A percentile compares a stretch with the other conserved stretches of the same genome.
These are phyloP conservation scores for Syncephalastrum sp. DNA, from an alignment of 371 early-diverging fungal genomes.

Conservation along the genomic window DNA sequence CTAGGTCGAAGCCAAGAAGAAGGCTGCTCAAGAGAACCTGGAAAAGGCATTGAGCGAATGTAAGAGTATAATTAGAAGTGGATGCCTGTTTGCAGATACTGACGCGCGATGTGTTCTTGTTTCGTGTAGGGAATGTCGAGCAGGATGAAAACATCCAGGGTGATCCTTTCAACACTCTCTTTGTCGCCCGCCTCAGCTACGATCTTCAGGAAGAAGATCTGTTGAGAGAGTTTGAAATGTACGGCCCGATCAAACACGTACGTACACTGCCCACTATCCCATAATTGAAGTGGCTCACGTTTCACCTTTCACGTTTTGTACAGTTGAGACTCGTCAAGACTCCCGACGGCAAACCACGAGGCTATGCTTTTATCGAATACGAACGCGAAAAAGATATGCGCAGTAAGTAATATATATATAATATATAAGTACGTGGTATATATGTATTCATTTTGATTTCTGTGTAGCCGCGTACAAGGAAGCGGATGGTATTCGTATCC, in stretches of 20 bases:
- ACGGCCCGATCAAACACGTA: slow-evolving; percentile 83
- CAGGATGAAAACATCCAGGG: slow-evolving; percentile 68
- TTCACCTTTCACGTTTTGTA: background rate
- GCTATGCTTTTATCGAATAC: slow-evolving; percentile 96
- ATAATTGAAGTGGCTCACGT: background rate
- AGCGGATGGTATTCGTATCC: slow-evolving; percentile 86
- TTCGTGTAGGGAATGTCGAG: slow-evolving; percentile 65
- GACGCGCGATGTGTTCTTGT: background rate
- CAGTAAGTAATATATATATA: slow-evolving; percentile 30
- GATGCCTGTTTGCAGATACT: slow-evolving; percentile 7
- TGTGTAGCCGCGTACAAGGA: slow-evolving; percentile 78
- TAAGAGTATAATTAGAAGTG: slow-evolving; percentile 17
- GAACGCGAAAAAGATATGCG: slow-evolving; percentile 92
- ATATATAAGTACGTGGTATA: background rate
- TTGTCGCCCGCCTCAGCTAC: slow-evolving; percentile 86
- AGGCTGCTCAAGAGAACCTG: slow-evolving; percentile 58
- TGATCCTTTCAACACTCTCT: slow-evolving; percentile 92
- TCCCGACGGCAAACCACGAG: slow-evolving; percentile 70
- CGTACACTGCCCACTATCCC: slow-evolving; percentile 8
- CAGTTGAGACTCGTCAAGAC: slow-evolving; percentile 78
- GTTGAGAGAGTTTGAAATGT: slow-evolving; percentile 77
- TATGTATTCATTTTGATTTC: background rate
- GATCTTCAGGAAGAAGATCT: slow-evolving; percentile 82
- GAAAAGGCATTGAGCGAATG: slow-evolving; percentile 56
- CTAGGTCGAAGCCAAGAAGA: slow-evolving; percentile 55